These are phyloP conservation scores for Metschnikowia orientalis DNA, from an alignment of 805 yeast species.

Conservation along the genomic window DNA sequence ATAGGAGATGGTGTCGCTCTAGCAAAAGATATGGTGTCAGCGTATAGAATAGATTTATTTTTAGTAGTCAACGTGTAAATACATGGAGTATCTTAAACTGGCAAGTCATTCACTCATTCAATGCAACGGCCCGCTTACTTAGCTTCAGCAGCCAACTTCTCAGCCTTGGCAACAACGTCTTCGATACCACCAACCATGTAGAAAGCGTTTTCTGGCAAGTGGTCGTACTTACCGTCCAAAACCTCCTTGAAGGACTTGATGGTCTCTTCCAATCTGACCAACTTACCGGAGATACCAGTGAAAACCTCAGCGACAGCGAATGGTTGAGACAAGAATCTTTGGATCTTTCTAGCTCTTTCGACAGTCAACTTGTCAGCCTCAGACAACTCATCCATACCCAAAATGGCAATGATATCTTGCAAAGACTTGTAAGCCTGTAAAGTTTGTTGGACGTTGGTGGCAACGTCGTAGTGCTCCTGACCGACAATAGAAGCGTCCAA, in stretches of 20 bases:
- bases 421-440: slow-evolving; percentile 99
- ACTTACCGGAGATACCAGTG: slow-evolving; percentile 98
- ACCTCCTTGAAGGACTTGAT: slow-evolving; percentile 93
- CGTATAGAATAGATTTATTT: slow-evolving; percentile 15
- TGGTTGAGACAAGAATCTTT: slow-evolving; percentile 99
- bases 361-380: slow-evolving; percentile 98
- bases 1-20: too few species aligned
- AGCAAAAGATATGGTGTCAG: slow-evolving; percentile 3
- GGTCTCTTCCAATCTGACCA: slow-evolving; percentile 95
- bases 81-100: slow-evolving; percentile 17
- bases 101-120: slow-evolving; percentile 21
- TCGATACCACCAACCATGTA: slow-evolving; percentile 99
- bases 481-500: slow-evolving; percentile 97
- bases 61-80: slow-evolving; percentile 18
- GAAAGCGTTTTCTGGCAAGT: slow-evolving; percentile 98
- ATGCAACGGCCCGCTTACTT: slow-evolving; percentile 42
- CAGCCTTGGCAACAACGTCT: slow-evolving; percentile 98
- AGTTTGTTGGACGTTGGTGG: slow-evolving; percentile 94
- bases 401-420: slow-evolving; percentile 99
- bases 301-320: slow-evolving; percentile 99
- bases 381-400: slow-evolving; percentile 99
- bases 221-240: slow-evolving; percentile 97
- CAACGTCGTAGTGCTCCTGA: slow-evolving; percentile 96
- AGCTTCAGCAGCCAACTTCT: slow-evolving; percentile 94
- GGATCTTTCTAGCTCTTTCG: slow-evolving; percentile 99